Percentiles rank a stretch among this genome's conserved stretches.
These are phyloP conservation scores for Meredithiella fracta DNA, from an alignment of 2,329 filamentous ascomycete species.

Conservation along the genomic window DNA sequence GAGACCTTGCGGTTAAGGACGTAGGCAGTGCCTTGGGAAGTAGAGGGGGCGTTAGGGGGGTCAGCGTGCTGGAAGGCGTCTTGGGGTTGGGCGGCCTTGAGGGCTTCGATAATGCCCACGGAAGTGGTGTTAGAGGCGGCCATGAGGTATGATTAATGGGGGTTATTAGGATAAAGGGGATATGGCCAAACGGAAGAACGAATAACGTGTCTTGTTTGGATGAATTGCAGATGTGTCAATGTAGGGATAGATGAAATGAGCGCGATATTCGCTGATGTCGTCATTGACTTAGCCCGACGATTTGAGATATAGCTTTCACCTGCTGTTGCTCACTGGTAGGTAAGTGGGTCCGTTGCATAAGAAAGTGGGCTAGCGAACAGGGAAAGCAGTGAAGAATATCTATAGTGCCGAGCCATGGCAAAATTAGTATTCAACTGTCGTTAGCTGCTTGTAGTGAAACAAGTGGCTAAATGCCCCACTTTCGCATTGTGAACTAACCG, in stretches of 20 bases:
- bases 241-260: too few species aligned
- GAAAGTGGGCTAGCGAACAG: too few species aligned
- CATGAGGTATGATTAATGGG: not conserved
- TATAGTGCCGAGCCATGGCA: not conserved
- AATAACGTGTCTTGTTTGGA: too few species aligned
- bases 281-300: not conserved
- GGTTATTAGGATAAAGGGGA: not conserved
- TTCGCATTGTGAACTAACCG: not conserved
- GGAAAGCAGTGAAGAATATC: not conserved
- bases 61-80: constrained; percentile 12
- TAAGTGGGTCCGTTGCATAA: not conserved
- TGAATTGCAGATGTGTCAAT: too few species aligned
- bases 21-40: constrained; percentile 9
- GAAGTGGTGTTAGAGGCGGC: constrained; percentile 4
- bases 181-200: too few species aligned
- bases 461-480: too few species aligned
- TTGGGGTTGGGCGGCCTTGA: constrained; percentile 14
- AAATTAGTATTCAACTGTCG: not conserved
- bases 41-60: constrained; percentile 12
- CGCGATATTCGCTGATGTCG: not conserved
- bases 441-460: not conserved
- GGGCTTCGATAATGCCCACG: constrained; percentile 12
- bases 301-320: not conserved
- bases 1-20: constrained; percentile 9
- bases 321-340: too few species aligned